A percentile compares a stretch with the other conserved stretches of the same genome.
Evolutionary conservation across 2,329 filamentous ascomycete species (phyloP).

Genomic region (Penicillium sp.): DNA sequence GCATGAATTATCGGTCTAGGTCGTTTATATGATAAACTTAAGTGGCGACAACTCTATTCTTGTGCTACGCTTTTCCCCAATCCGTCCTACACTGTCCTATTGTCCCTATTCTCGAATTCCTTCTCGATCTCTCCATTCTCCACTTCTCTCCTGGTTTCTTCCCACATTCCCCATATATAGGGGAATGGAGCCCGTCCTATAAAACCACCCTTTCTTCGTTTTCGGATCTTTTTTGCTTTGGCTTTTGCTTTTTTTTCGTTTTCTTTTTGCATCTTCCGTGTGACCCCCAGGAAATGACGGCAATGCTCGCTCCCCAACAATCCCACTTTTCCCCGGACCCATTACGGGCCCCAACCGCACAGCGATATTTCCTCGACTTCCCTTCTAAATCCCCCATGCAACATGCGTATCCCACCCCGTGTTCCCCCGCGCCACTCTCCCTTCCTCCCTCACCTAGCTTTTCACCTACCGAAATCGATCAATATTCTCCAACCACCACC

Average conservation of each 20-base stretch:
- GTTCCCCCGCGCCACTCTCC: slow-evolving; percentile 34
- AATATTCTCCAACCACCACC: slow-evolving; percentile 39
- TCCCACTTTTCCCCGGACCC: slow-evolving; percentile 33
- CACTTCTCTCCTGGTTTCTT: background rate
- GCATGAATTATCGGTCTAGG: slow-evolving; percentile 5
- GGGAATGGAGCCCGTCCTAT: background rate
- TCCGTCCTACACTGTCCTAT: background rate
- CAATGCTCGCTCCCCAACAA: slow-evolving; percentile 32
- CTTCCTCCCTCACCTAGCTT: slow-evolving; percentile 39
- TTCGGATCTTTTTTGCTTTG: background rate
- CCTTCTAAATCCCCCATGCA: slow-evolving; percentile 29
- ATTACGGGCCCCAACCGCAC: slow-evolving; percentile 29
- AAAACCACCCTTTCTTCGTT: background rate
- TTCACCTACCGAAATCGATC: slow-evolving; percentile 29
- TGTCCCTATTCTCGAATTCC: background rate
- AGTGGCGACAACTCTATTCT: background rate
- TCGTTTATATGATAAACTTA: background rate
- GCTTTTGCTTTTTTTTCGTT: background rate
- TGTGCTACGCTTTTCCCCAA: background rate
- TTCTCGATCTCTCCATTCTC: background rate
- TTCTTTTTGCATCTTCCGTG: background rate
- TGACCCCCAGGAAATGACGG: slow-evolving; percentile 35
- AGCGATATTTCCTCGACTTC: slow-evolving; percentile 34
- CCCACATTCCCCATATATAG: background rate
- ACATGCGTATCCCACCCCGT: slow-evolving; percentile 25